Conservation (phyloP, 1,284 basidiomycete genomes). For the Kalmanozyma brasiliensis region DNA sequence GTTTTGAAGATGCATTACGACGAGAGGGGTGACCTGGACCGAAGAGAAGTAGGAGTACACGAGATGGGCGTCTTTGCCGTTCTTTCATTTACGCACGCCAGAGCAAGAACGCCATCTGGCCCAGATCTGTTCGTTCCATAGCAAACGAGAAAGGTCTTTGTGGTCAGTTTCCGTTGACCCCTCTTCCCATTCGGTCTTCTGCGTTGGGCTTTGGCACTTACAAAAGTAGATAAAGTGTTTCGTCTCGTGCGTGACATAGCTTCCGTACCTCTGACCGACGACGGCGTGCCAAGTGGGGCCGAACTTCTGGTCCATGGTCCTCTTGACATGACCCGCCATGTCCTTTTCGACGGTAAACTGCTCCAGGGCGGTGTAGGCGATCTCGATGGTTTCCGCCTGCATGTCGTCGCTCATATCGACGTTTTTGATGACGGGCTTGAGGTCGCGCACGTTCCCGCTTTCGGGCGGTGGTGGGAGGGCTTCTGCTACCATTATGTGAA, state of each 20-base stretch:
- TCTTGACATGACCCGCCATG: slow-evolving; percentile 96
- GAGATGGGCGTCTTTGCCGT: not conserved
- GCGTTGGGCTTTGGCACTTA: slow-evolving; percentile 29
- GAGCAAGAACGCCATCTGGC: slow-evolving; percentile 64
- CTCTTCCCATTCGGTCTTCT: not conserved
- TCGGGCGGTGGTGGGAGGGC: slow-evolving; percentile 2
- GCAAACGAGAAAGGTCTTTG: not conserved
- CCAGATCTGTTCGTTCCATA: slow-evolving; percentile 50
- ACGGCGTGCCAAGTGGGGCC: slow-evolving; percentile 97
- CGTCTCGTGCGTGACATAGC: slow-evolving; percentile 85
- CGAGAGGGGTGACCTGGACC: not conserved
- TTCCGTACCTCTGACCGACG: slow-evolving; percentile 90
- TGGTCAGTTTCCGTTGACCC: not conserved
- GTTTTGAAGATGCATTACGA: slow-evolving; percentile 9
- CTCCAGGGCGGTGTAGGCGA: slow-evolving; percentile 83
- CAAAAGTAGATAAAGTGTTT: slow-evolving; percentile 68
- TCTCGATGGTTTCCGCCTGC: slow-evolving; percentile 91
- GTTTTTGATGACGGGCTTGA: slow-evolving; percentile 86
- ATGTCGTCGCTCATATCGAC: slow-evolving; percentile 97
- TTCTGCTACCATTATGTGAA: slow-evolving; percentile 19
- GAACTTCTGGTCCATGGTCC: slow-evolving; percentile 90
- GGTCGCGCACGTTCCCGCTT: slow-evolving; percentile 14
- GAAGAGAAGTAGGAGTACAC: not conserved
- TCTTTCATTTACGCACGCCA: slow-evolving; percentile 67
- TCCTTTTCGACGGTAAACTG: slow-evolving; percentile 94